A percentile compares a stretch with the other conserved stretches of the same genome.
These are phyloP conservation scores for Globisporangium iwayamae DNA, from an alignment of 352 stramenopile species.

Conservation along the genomic window DNA sequence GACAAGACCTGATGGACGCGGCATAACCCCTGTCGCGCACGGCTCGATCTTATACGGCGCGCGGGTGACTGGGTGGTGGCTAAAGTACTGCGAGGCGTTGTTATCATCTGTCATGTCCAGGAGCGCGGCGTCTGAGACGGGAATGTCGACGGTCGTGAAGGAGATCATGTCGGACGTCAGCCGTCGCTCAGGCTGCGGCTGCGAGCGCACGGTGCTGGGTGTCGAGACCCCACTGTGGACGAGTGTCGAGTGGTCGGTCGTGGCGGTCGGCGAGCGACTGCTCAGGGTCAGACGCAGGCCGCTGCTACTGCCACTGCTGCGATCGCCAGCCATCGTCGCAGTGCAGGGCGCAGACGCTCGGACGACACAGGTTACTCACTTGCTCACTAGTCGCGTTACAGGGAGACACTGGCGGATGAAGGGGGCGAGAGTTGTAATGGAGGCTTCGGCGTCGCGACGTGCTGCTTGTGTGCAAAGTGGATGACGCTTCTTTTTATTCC, in stretches of 20 bases:
- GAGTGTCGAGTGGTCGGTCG: neutral
- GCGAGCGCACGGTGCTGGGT: constrained; percentile 3
- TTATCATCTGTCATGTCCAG: constrained; percentile 10
- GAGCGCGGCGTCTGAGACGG: constrained; percentile 8
- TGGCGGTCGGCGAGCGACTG: constrained; percentile 5
- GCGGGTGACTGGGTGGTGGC: constrained; percentile 4
- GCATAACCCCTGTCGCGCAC: neutral
- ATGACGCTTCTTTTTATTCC: neutral
- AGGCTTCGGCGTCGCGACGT: neutral
- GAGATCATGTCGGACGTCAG: constrained; percentile 58
- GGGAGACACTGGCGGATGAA: neutral
- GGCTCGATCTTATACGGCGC: constrained; percentile 7
- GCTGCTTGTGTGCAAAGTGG: neutral
- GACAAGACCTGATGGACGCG: constrained; percentile 3
- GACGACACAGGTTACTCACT: neutral
- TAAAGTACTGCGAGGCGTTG: neutral
- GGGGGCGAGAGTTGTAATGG: neutral
- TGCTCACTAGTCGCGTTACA: neutral
- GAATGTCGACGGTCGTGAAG: constrained; percentile 36
- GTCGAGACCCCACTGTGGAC: neutral
- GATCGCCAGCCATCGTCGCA: constrained; percentile 2
- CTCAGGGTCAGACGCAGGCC: neutral
- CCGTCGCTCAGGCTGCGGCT: constrained; percentile 1
- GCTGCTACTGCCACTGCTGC: neutral
- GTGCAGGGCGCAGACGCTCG: neutral